Percentiles rank a stretch among this genome's conserved stretches.
Conservation (phyloP, 1,284 basidiomycete species). For the Abortiporus biennis region DNA sequence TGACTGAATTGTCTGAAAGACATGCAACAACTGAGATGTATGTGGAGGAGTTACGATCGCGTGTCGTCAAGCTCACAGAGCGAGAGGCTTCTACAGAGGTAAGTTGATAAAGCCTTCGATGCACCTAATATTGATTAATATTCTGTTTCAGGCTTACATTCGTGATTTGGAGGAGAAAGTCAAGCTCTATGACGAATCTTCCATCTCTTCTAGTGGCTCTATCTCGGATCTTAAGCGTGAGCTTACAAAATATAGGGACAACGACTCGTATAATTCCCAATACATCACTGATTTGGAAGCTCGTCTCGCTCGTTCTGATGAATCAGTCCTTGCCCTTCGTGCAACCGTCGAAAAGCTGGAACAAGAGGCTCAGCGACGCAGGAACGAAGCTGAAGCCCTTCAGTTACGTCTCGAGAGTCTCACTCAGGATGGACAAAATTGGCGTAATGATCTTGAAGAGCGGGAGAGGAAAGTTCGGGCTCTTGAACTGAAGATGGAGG, state of each 20-base stretch:
- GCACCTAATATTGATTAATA: conserved; percentile 9
- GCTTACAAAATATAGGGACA: conserved; percentile 71
- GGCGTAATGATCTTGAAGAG: conserved; percentile 77
- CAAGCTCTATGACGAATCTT: conserved; percentile 75
- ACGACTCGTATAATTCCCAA: conserved; percentile 62
- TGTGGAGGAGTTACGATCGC: conserved; percentile 77
- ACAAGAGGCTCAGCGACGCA: conserved; percentile 62
- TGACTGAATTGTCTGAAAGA: conserved; percentile 59
- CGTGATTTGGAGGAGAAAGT: conserved; percentile 90
- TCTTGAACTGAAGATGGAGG: conserved; percentile 71
- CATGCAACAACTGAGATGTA: conserved; percentile 81
- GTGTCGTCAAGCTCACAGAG: conserved; percentile 81
- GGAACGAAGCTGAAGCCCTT: conserved; percentile 65
- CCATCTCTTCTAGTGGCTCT: conserved; percentile 68
- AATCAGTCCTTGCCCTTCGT: conserved; percentile 63
- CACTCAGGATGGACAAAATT: conserved; percentile 62
- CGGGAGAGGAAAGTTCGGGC: conserved; percentile 71
- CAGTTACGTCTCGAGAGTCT: conserved; percentile 70
- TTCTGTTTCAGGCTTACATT: conserved; percentile 89
- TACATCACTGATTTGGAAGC: conserved; percentile 91
- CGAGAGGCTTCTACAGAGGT: conserved; percentile 90
- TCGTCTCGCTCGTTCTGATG: conserved; percentile 75
- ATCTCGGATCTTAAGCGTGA: conserved; percentile 83
- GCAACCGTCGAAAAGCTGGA: conserved; percentile 77
- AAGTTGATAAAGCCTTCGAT: conserved; percentile 9